Percentiles rank a stretch among this genome's conserved stretches.
These are phyloP conservation scores for Canna indica DNA, from an alignment of 176 grass and related monocot species.

Conservation along the genomic window DNA sequence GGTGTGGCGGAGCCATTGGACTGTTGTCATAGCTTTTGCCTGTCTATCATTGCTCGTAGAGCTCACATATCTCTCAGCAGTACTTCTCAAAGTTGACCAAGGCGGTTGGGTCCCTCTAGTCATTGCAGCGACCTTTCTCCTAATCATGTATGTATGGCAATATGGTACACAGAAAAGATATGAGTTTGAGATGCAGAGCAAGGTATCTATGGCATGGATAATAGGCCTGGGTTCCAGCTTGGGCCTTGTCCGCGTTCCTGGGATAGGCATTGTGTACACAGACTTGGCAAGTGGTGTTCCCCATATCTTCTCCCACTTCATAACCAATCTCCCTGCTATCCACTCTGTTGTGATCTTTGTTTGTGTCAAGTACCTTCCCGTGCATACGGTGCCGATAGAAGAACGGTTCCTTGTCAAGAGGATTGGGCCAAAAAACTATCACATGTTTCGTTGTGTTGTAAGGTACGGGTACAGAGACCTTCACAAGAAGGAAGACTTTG, in stretches of 20 bases:
- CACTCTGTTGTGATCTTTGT: constrained; percentile 93
- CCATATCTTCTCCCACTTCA: constrained; percentile 91
- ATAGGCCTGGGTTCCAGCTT: constrained; percentile 85
- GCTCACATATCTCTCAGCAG: constrained; percentile 70
- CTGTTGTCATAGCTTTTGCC: constrained; percentile 47
- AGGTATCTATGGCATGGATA: constrained; percentile 99
- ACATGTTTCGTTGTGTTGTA: constrained; percentile 85
- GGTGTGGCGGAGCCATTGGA: constrained; percentile 93
- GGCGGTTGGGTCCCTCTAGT: constrained; percentile 93
- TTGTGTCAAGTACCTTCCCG: constrained; percentile 94
- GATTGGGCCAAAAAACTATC: constrained; percentile 82
- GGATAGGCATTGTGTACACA: constrained; percentile 90
- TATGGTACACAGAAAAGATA: constrained; percentile 84
- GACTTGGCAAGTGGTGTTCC: constrained; percentile 91
- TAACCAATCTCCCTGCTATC: constrained; percentile 90
- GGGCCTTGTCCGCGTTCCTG: constrained; percentile 79
- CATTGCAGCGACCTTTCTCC: constrained; percentile 52
- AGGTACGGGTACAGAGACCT: constrained; percentile 93
- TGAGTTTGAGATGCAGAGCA: constrained; percentile 98
- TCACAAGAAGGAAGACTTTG: constrained; percentile 93
- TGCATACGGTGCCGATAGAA: constrained; percentile 76
- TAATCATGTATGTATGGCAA: constrained; percentile 96
- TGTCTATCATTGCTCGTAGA: constrained; percentile 79
- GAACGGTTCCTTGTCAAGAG: constrained; percentile 76
- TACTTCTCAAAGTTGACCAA: constrained; percentile 88